phyloP scores from a whole-genome alignment of 2,329 filamentous ascomycete genomes.

The Geosmithia putterillii region DNA sequence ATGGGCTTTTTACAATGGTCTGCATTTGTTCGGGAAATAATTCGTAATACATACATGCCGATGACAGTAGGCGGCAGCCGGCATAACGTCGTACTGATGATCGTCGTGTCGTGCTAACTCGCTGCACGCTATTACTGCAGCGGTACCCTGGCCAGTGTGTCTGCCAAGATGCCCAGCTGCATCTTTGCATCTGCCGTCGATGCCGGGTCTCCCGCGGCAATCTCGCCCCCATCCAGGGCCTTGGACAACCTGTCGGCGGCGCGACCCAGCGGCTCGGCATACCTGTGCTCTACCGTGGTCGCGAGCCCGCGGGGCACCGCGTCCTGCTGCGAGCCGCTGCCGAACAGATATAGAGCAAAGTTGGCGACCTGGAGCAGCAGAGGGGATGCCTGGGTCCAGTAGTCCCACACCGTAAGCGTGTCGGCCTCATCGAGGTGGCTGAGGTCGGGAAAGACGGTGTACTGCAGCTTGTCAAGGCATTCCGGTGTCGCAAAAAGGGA shows the following conservation, averaged over 20 bases:
- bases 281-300: slow-evolving; percentile 44
- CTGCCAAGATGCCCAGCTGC: slow-evolving; percentile 28
- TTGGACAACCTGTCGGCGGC: slow-evolving; percentile 24
- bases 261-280: slow-evolving; percentile 38
- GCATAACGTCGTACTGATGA: too few relatives aligned
- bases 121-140: slow-evolving; percentile 17
- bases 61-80: too few relatives aligned
- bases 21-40: too few relatives aligned
- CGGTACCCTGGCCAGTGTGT: slow-evolving; percentile 27
- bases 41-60: too few relatives aligned
- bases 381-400: slow-evolving; percentile 36
- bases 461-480: slow-evolving; percentile 47
- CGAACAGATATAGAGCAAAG: slow-evolving; percentile 45
- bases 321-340: slow-evolving; percentile 21
- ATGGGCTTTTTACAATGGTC: too few relatives aligned
- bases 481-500: slow-evolving; percentile 36
- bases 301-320: slow-evolving; percentile 44
- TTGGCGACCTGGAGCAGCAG: slow-evolving; percentile 50
- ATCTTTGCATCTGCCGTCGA: slow-evolving; percentile 16
- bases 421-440: slow-evolving; percentile 30
- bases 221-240: slow-evolving; percentile 17
- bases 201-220: slow-evolving; percentile 13
- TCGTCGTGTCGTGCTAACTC: not conserved
- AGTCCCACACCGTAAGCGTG: slow-evolving; percentile 31
- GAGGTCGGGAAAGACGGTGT: slow-evolving; percentile 47